Evolutionary conservation across 768 basidiomycete genomes (phyloP), one percentile per base, ranked within the genome.

Genomic region (Lentinus tigrinus): DNA sequence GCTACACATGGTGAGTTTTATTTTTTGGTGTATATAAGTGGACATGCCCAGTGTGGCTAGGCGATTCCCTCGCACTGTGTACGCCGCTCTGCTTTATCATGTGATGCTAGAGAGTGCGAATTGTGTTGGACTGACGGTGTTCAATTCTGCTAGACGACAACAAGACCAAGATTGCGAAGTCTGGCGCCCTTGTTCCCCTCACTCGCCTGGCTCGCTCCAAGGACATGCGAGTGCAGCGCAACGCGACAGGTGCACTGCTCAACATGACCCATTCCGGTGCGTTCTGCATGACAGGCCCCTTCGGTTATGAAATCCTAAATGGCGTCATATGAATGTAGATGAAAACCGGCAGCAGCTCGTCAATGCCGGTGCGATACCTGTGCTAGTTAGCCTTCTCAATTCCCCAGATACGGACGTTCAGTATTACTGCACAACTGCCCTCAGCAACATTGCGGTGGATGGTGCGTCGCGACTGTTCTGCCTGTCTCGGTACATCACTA

Each of bases 161-260:
- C 82, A 99, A 99, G 82, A 97, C 94, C 50, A 97, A 96, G 82
- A 99, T 99, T 56, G 97, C 97, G 39, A 98, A 98, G 81, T 97
- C 95, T 10, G 97, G 97, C 46, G 97, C 97, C n/a, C 80, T 99
- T 54, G 93, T 97, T 21, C 97, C 97, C 23, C 84, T 99, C 37
- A 98, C 97, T 43, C 84, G 97, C 49, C 82, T 99, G 42, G 97
- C 97, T 31, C 87, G 93, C 62, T 97, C 94, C 23, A 98, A 98
- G 76, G 97, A 99, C 72, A 98, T 99, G 96, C 85, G 97, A 11
- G 97, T 99, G 3, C 97, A 99, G 73, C 84, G 97, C 60, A 99
- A 99, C 70, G 97, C 97, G 11, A 99, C 97, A 2, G 97, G 97
- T 8, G 97, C 97, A 39, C 77, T 99, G 56, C 80, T 99, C 36